Conservation (phyloP, 345 rosid genomes). For the Heritiera fomes region DNA sequence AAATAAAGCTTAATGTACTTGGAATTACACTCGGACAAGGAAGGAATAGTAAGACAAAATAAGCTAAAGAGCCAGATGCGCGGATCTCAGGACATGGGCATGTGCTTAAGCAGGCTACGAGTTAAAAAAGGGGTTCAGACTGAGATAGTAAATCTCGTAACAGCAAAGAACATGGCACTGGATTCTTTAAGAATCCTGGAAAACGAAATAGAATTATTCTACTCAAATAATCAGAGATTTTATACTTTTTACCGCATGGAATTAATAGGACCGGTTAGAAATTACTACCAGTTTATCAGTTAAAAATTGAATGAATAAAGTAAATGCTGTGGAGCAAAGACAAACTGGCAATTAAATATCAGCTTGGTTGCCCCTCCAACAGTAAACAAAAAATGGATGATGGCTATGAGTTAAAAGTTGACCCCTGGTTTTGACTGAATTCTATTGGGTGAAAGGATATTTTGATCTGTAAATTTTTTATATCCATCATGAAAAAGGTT, state of each 20-base stretch:
- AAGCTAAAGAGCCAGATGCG: conserved; percentile 32
- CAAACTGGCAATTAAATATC: background rate
- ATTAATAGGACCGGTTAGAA: background rate
- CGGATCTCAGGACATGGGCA: conserved; percentile 52
- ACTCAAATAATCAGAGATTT: background rate
- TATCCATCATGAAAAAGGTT: no score
- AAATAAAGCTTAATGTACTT: background rate
- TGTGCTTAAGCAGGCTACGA: conserved; percentile 41
- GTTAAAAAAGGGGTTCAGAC: conserved; percentile 16
- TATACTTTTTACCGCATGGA: background rate
- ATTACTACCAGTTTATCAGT: background rate
- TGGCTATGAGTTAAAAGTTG: background rate
- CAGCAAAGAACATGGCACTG: conserved; percentile 1
- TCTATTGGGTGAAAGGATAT: conserved; percentile 4
- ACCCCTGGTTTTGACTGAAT: conserved; percentile 3
- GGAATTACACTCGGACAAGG: conserved; percentile 27
- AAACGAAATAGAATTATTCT: background rate
- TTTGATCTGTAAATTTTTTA: background rate
- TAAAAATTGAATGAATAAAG: background rate
- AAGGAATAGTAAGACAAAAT: conserved; percentile 18
- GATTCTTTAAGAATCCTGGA: background rate
- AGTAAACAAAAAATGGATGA: background rate
- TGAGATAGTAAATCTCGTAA: conserved; percentile 3
- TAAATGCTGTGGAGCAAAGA: background rate
- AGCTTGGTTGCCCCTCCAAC: background rate